Percentiles rank a stretch among this genome's conserved stretches.
Conservation (phyloP, 306 rosid genomes). For the Glycine tomentella region DNA sequence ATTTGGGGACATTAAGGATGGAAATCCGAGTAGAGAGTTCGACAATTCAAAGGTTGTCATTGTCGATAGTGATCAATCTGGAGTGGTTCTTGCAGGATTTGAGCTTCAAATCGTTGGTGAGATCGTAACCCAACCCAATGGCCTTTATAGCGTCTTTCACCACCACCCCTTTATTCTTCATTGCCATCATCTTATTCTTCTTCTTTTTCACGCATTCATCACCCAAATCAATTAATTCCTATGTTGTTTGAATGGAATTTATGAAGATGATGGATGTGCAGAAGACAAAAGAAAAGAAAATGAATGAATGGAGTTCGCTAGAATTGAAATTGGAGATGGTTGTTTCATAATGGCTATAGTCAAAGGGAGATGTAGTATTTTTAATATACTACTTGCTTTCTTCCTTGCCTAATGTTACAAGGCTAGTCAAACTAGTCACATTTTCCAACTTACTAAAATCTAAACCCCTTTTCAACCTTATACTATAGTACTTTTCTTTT, state of each 20-base stretch:
- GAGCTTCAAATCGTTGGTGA: conserved; percentile 68
- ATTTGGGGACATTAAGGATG: conserved; percentile 72
- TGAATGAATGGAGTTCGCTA: conserved; percentile 15
- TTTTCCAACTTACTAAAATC: not conserved
- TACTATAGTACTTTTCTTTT: too few relatives aligned
- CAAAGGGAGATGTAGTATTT: conserved; percentile 24
- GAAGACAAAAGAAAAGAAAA: not conserved
- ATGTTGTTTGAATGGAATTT: too few relatives aligned
- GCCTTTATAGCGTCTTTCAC: conserved; percentile 57
- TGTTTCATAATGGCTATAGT: conserved; percentile 24
- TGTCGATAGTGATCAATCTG: conserved; percentile 59
- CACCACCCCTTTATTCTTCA: conserved; percentile 33
- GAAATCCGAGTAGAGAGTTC: conserved; percentile 69
- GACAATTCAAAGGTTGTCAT: conserved; percentile 50
- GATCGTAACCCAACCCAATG: conserved; percentile 74
- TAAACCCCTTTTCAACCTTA: not conserved
- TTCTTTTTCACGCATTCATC: not conserved
- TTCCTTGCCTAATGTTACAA: not conserved
- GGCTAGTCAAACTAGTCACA: conserved; percentile 43
- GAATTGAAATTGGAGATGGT: not conserved
- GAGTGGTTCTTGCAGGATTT: conserved; percentile 62
- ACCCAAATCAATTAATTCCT: not conserved
- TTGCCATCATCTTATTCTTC: conserved; percentile 1
- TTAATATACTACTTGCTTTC: not conserved
- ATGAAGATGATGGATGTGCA: too few relatives aligned